A percentile compares a stretch with the other conserved stretches of the same genome.
These are phyloP conservation scores for Lagenaria siceraria DNA, from an alignment of 306 rosid genomes.

Conservation along the genomic window DNA sequence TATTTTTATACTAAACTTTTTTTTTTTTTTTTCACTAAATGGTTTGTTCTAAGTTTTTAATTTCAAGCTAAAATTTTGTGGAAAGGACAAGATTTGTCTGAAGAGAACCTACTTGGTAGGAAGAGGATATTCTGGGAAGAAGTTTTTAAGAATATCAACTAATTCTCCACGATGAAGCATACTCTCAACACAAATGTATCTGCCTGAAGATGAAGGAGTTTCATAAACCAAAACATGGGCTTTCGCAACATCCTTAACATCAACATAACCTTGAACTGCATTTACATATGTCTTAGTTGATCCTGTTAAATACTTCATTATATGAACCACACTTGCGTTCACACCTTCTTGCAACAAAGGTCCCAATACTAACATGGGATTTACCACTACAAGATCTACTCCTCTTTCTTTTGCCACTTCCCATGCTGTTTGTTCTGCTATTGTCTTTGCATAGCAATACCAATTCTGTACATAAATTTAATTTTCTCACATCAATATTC, in stretches of 20 bases:
- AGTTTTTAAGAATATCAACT: slow-evolving; percentile 58
- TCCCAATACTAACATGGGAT: slow-evolving; percentile 72
- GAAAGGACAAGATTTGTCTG: no score
- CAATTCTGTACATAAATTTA: slow-evolving; percentile 36
- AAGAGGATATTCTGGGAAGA: slow-evolving; percentile 63
- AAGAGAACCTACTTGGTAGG: slow-evolving; percentile 52
- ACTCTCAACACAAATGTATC: slow-evolving; percentile 59
- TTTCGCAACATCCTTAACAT: slow-evolving; percentile 66
- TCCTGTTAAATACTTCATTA: slow-evolving; percentile 69
- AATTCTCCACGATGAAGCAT: slow-evolving; percentile 75
- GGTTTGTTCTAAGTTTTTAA: no score
- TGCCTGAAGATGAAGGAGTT: slow-evolving; percentile 52
- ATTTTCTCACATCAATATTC: background rate
- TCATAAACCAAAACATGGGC: slow-evolving; percentile 69
- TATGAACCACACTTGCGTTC: slow-evolving; percentile 66
- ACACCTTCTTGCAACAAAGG: slow-evolving; percentile 56
- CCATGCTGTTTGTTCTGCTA: slow-evolving; percentile 83
- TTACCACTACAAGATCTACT: slow-evolving; percentile 66
- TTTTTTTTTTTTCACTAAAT: no score
- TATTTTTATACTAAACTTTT: no score
- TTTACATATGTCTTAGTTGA: slow-evolving; percentile 66
- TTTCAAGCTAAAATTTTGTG: no score
- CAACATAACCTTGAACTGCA: slow-evolving; percentile 56
- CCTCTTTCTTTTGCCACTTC: slow-evolving; percentile 45
- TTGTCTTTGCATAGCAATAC: slow-evolving; percentile 83